phyloP scores from a whole-genome alignment of 352 stramenopile genomes.

The Phytophthora multivora region DNA sequence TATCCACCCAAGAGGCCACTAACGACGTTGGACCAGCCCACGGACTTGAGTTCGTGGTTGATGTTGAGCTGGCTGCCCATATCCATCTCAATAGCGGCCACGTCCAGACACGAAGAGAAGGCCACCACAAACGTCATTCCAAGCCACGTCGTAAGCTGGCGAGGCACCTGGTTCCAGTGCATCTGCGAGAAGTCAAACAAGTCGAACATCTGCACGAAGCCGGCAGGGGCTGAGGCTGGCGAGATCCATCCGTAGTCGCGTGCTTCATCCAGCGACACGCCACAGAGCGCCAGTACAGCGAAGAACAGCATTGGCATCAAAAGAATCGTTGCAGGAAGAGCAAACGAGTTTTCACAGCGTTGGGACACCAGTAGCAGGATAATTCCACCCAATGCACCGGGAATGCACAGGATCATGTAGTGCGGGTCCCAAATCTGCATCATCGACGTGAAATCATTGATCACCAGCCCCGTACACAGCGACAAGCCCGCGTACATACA shows the following conservation, averaged over 20 bases:
- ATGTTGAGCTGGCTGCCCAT: conserved; percentile 94
- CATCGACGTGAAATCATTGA: conserved; percentile 89
- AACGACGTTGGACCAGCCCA: conserved; percentile 97
- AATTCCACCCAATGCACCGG: conserved; percentile 83
- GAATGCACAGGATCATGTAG: conserved; percentile 83
- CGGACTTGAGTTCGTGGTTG: conserved; percentile 93
- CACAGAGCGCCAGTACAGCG: conserved; percentile 70
- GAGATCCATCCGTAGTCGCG: conserved; percentile 93
- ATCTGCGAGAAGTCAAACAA: conserved; percentile 94
- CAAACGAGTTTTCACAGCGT: conserved; percentile 77
- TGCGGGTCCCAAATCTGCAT: conserved; percentile 64
- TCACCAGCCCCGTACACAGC: conserved; percentile 90
- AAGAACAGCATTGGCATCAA: conserved; percentile 93
- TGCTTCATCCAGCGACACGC: conserved; percentile 89
- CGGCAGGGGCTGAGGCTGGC: conserved; percentile 58
- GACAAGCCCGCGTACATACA: conserved; percentile 93
- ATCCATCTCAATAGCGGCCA: conserved; percentile 98
- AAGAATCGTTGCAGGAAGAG: conserved; percentile 84
- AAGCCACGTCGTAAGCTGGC: conserved; percentile 92
- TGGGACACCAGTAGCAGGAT: conserved; percentile 86
- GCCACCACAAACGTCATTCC: conserved; percentile 98
- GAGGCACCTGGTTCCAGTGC: conserved; percentile 89
- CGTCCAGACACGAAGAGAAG: conserved; percentile 96
- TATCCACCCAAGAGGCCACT: conserved; percentile 96
- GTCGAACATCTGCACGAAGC: conserved; percentile 76